Evolutionary conservation across 176 grass and related monocot genomes (phyloP).

Genomic region (Ensete glaucum): DNA sequence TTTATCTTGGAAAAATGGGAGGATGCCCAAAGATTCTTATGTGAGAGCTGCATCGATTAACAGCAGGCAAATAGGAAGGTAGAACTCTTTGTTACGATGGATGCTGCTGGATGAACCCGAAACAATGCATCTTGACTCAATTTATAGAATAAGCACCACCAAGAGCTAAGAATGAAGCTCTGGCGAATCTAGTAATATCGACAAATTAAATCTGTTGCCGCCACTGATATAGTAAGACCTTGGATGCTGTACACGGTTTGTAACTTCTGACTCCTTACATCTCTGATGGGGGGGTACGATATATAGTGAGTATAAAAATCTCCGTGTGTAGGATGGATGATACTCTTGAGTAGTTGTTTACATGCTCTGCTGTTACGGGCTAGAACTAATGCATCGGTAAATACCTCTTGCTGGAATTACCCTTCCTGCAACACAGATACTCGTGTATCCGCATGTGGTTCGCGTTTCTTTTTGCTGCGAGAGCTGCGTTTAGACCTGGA

Average conservation of each 20-base stretch:
- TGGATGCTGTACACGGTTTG: background rate
- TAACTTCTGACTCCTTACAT: background rate
- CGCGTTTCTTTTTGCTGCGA: constrained; percentile 25
- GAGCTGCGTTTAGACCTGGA: constrained; percentile 20
- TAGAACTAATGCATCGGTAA: background rate
- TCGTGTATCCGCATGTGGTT: constrained; percentile 1
- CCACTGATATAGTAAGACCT: background rate
- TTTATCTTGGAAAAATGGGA: too few species aligned
- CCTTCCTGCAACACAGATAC: background rate
- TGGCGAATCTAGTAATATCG: too few species aligned
- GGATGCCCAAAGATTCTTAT: too few species aligned
- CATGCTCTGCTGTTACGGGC: background rate
- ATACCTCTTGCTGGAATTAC: background rate
- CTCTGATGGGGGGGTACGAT: background rate
- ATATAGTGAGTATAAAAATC: background rate
- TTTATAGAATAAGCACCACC: background rate
- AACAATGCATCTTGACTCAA: background rate
- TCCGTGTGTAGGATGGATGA: background rate
- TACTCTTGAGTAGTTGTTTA: background rate
- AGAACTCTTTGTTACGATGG: too few species aligned
- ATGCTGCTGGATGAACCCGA: too few species aligned
- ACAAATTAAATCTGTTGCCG: background rate
- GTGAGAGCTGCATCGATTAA: too few species aligned
- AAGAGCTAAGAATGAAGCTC: background rate
- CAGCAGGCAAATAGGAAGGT: too few species aligned